Evolutionary conservation across 805 yeast genomes (phyloP).

Genomic region (Myxozyma monticola): DNA sequence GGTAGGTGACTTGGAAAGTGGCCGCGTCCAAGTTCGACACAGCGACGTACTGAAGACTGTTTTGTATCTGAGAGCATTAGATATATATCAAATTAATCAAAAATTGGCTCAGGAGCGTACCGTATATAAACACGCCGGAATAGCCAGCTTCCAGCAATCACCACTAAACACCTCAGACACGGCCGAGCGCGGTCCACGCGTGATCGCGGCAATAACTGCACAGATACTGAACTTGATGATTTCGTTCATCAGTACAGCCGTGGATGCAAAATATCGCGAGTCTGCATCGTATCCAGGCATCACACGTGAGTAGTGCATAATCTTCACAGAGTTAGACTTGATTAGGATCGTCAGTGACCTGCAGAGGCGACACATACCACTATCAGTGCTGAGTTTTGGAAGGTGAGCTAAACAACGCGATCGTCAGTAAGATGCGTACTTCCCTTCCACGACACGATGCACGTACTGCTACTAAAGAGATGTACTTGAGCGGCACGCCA

Average conservation of each 20-base stretch:
- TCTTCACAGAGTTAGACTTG: no score
- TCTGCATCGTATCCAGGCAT: constrained; percentile 40
- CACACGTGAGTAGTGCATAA: constrained; percentile 46
- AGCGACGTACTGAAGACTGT: constrained; percentile 45
- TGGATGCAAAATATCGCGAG: constrained; percentile 42
- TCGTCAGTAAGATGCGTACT: not conserved
- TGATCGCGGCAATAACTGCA: constrained; percentile 31
- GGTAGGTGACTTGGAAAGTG: constrained; percentile 47
- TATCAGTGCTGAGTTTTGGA: constrained; percentile 44
- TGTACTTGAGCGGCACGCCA: constrained; percentile 38
- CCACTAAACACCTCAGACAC: constrained; percentile 38
- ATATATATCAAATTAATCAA: not conserved
- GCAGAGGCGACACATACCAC: constrained; percentile 36
- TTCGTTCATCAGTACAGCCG: constrained; percentile 46
- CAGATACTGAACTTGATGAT: constrained; percentile 41
- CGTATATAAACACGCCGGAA: constrained; percentile 45
- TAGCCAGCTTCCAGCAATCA: constrained; percentile 45
- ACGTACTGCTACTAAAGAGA: constrained; percentile 40
- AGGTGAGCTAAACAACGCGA: constrained; percentile 34
- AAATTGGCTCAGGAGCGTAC: constrained; percentile 8
- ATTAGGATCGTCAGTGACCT: no score
- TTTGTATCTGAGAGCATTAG: constrained; percentile 27
- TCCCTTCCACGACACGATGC: no score
- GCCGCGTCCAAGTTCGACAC: constrained; percentile 47
- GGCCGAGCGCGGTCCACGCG: constrained; percentile 24